Evolutionary conservation across 257 asterid genomes (phyloP).

Genomic region (Solanum rostratum): DNA sequence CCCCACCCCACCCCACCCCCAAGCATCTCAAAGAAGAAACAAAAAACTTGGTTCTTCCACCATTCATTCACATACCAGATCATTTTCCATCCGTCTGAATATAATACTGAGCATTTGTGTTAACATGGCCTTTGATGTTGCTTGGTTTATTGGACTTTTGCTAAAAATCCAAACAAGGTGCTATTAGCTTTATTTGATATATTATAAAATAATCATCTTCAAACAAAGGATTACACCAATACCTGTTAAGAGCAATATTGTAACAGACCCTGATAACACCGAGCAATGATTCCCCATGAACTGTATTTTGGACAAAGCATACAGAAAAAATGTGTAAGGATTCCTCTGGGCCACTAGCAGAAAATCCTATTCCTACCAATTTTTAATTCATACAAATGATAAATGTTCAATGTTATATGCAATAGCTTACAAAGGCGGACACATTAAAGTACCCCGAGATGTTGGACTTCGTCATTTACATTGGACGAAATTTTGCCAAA

Average conservation of each 20-base stretch:
- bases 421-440: neutral
- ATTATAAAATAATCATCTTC: slow-evolving; percentile 10
- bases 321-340: neutral
- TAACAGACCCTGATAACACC: slow-evolving; percentile 93
- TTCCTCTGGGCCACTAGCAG: neutral
- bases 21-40: neutral
- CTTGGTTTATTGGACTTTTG: slow-evolving; percentile 98
- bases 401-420: neutral
- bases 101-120: slow-evolving; percentile 90
- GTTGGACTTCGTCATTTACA: neutral
- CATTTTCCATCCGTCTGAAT: slow-evolving; percentile 83
- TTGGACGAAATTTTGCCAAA: neutral
- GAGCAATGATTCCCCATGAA: slow-evolving; percentile 93
- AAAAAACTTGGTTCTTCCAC: neutral
- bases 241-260: slow-evolving; percentile 95
- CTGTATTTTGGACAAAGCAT: slow-evolving; percentile 34
- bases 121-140: slow-evolving; percentile 93
- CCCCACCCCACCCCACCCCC: neutral
- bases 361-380: neutral
- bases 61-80: slow-evolving; percentile 40
- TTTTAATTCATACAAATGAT: neutral
- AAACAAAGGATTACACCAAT: slow-evolving; percentile 8
- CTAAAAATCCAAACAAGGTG: slow-evolving; percentile 34
- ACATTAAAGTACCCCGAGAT: neutral
- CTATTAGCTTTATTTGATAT: slow-evolving; percentile 15